A percentile compares a stretch with the other conserved stretches of the same genome.
phyloP scores from a whole-genome alignment of 1,139 yeast genomes.

The Yamadazyma diospyri region DNA sequence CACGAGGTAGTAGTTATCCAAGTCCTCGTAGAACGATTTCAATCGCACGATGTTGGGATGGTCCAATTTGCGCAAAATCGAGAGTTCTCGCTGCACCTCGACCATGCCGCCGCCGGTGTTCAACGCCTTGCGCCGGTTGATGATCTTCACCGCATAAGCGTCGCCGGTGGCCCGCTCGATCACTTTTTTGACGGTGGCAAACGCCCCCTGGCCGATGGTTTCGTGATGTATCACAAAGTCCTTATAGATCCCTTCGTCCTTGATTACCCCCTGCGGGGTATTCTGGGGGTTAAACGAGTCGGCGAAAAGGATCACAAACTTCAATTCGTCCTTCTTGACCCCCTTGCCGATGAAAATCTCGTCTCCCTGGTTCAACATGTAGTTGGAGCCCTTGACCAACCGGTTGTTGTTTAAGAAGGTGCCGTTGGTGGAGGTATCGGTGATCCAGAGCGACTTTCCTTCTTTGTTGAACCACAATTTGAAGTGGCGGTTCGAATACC shows the following conservation, averaged over 20 bases:
- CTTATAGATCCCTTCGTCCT: constrained; percentile 56
- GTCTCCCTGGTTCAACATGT: constrained; percentile 85
- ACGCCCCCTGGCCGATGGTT: constrained; percentile 93
- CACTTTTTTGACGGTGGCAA: constrained; percentile 92
- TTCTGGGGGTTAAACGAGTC: constrained; percentile 37
- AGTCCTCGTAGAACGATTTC: constrained; percentile 82
- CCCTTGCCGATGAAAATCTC: constrained; percentile 91
- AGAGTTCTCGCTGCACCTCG: constrained; percentile 83
- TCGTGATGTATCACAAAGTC: constrained; percentile 79
- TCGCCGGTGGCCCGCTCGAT: constrained; percentile 81
- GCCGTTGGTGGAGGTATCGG: constrained; percentile 83
- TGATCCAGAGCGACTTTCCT: constrained; percentile 58
- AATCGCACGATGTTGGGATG: constrained; percentile 84
- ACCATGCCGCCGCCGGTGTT: constrained; percentile 62
- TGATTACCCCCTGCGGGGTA: constrained; percentile 19
- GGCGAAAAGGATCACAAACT: constrained; percentile 66
- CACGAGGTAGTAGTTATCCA: constrained; percentile 74
- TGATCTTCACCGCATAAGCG: constrained; percentile 86
- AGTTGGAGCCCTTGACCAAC: constrained; percentile 75
- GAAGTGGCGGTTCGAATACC: constrained; percentile 79
- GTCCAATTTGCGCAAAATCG: constrained; percentile 68
- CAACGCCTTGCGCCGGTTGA: constrained; percentile 74
- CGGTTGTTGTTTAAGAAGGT: constrained; percentile 77
- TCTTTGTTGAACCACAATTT: constrained; percentile 57
- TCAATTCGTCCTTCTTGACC: constrained; percentile 68